A percentile compares a stretch with the other conserved stretches of the same genome.
phyloP scores from a whole-genome alignment of 305 asterid genomes.

The Fraxinus floribunda region DNA sequence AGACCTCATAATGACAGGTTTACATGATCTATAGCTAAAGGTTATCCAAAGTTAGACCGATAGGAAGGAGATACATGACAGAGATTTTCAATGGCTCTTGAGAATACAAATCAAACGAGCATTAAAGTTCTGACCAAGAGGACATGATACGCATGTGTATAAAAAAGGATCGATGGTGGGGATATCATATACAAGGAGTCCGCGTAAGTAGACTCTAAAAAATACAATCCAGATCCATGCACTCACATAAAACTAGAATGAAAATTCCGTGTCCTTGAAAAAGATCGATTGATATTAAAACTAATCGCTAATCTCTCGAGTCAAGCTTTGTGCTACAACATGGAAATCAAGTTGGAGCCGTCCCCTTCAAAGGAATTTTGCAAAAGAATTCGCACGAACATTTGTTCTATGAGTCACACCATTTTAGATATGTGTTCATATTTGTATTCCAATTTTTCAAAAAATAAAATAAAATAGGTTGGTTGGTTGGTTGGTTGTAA shows the following conservation, averaged over 20 bases:
- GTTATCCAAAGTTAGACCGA: neutral
- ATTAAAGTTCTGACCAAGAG: neutral
- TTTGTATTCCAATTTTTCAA: neutral
- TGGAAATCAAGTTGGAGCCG: neutral
- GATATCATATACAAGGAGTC: neutral
- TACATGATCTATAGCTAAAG: neutral
- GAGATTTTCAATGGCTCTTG: neutral
- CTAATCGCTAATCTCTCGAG: neutral
- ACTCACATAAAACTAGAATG: no score
- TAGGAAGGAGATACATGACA: neutral
- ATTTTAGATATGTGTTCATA: neutral
- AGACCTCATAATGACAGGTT: neutral
- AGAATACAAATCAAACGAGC: neutral
- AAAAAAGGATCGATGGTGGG: neutral
- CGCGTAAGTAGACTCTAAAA: no score
- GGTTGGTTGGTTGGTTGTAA: neutral
- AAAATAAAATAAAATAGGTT: no score
- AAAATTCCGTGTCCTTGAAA: no score
- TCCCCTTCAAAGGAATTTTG: neutral
- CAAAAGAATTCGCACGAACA: neutral
- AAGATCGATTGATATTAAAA: no score
- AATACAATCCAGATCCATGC: no score
- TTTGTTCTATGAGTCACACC: neutral
- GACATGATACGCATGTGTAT: neutral
- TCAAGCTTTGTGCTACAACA: neutral